Conservation (phyloP, 2,329 filamentous ascomycete genomes). For the Aspergillus sp. region DNA sequence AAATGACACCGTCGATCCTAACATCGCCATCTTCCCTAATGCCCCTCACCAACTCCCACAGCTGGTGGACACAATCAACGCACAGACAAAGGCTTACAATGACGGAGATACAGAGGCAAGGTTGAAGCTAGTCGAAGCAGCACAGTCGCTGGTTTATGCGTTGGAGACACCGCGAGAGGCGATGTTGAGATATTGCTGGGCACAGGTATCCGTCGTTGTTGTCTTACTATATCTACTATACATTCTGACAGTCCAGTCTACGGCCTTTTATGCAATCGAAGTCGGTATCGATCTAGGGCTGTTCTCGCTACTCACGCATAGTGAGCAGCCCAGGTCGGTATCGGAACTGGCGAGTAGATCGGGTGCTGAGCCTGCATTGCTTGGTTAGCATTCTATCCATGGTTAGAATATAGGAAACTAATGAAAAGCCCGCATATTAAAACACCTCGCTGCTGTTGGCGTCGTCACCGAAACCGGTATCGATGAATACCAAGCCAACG, state of each 20-base stretch:
- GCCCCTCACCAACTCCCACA: constrained; percentile 12
- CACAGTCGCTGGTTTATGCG: constrained; percentile 18
- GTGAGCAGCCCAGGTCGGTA: constrained; percentile 16
- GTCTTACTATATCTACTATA: background rate
- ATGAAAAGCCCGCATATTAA: constrained; percentile 22
- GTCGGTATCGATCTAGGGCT: constrained; percentile 17
- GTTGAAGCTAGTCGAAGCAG: constrained; percentile 19
- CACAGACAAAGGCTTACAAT: constrained; percentile 8
- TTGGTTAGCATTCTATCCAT: too few species aligned
- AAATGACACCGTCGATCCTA: constrained; percentile 1
- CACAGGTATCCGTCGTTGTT: constrained; percentile 10
- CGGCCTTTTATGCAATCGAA: constrained; percentile 17
- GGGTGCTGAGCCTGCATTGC: constrained; percentile 11
- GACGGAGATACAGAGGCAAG: constrained; percentile 9
- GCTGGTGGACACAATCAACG: constrained; percentile 13
- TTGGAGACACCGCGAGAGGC: constrained; percentile 26
- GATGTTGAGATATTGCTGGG: constrained; percentile 22
- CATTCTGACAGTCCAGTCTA: constrained; percentile 5
- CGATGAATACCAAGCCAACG: constrained; percentile 29
- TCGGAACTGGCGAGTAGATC: constrained; percentile 15
- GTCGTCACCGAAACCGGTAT: constrained; percentile 27
- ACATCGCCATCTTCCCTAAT: constrained; percentile 7
- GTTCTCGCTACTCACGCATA: constrained; percentile 15
- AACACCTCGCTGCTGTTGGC: constrained; percentile 31
- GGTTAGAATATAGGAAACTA: background rate